Conservation (phyloP, 2,329 filamentous ascomycete genomes). For the Alternaria brassicicola region DNA sequence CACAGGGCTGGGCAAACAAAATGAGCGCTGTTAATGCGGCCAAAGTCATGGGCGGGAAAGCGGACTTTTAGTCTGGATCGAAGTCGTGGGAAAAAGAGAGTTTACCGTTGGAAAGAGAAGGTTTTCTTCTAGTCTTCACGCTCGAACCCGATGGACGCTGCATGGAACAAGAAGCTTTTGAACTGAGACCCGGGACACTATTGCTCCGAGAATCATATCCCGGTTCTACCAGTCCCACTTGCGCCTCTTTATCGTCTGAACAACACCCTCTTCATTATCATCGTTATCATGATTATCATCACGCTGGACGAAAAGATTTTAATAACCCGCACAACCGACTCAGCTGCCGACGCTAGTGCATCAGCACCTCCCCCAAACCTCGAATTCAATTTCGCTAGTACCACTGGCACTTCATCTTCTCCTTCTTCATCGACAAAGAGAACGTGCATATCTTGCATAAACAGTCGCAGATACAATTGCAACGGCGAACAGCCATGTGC, state of each 20-base stretch:
- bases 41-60: constrained; percentile 68
- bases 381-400: not conserved
- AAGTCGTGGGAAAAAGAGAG: not conserved
- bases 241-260: not conserved
- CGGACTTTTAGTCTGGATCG: constrained; percentile 41
- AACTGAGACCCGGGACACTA: not conserved
- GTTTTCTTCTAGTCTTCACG: not conserved
- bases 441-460: not conserved
- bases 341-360: too few relatives aligned
- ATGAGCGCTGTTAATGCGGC: constrained; percentile 96
- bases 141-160: not conserved
- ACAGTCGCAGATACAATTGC: not conserved
- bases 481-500: not conserved
- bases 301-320: not conserved
- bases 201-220: not conserved
- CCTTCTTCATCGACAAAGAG: not conserved
- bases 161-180: not conserved
- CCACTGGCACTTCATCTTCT: not conserved
- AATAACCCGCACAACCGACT: not conserved
- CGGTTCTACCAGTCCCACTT: not conserved
- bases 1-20: constrained; percentile 89
- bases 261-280: not conserved
- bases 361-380: too few relatives aligned
- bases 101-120: not conserved
- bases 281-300: not conserved